Base-by-base conservation (phyloP, 495 filamentous ascomycete genomes). In the Aspergillus panamensis region DNA sequence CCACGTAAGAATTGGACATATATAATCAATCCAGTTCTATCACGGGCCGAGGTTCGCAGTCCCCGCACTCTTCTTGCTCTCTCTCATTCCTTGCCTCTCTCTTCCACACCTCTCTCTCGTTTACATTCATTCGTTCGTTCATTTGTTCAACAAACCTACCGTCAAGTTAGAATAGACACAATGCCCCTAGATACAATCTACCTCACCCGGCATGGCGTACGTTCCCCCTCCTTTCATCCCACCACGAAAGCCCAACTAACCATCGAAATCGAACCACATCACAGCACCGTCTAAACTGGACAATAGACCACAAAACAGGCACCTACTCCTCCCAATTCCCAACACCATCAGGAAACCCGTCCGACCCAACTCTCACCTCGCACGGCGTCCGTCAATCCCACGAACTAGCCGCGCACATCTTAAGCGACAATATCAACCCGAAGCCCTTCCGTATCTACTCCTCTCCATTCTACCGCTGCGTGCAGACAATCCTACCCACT, bases 241-340 rank as follows among this genome's bases (percentile, higher is more conserved):
- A 14, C 2, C n/a, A n/a, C n/a, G n/a, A n/a, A n/a, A n/a, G n/a
- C 70, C 55, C 57, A 54, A 47, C 45, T 47, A 29, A 63, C 40
- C 59, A 48, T 55, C 33, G 14, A 14, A 52, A 25, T 25, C 5
- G 25, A 52, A 42, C 35, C 49, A 30, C 51, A 16, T 13, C 20
- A 31, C 70, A 96, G 92, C 96, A 94, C 72, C 92, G 94, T 40
- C 85, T 87, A 62, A 92, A 86, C 65, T 96, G 90, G 90, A 83
- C 82, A 17, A 89, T 97, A 51, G 85, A 97, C 68, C 80, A 82
- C 33, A 74, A 79, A 50, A 92, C 87, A 6, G 94, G 94, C 53
- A 80, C 69, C 55, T 96, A 96, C 73, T 70, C 65, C 31, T 67
- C 84, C 17, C 79, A 78, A 43, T 81, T 92, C 61, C 82, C 77